Evolutionary conservation across 78 protist species (phyloP), one percentile per base, ranked within the genome.

Genomic region (Protostelium mycophagum): DNA sequence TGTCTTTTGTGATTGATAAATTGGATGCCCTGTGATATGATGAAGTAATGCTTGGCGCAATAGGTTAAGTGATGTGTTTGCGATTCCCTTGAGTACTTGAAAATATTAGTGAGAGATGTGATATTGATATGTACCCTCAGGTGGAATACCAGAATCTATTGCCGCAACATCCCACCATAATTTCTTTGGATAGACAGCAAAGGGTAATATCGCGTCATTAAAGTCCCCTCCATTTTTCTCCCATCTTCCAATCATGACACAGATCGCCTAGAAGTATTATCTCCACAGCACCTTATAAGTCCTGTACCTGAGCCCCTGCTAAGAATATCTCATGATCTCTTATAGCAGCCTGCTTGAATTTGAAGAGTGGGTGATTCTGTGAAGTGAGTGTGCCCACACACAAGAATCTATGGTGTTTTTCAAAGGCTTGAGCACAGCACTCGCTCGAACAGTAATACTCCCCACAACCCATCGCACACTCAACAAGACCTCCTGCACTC

Each of bases 241-340:
- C 73, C 73, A 51, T 51, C 73, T 51, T 51, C 73, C 73, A 16
- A 51, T 51, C 31, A 51, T 51, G 73, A 51, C 73, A 51, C 73
- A 51, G 73, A 51, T 51, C 31, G 73, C 73, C 73, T 51, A 51
- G 73, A 51, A 16, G 16, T 5, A 51, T 51, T 51, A 16, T 51
- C 73, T n/a, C n/a, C n/a, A n/a, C n/a, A n/a, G n/a, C n/a, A n/a
- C n/a, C n/a, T n/a, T n/a, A n/a, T n/a, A n/a, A n/a, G n/a, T n/a
- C n/a, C 5, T 88, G 88, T 1, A 90, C 91, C 34, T 91, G 94
- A 25, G 91, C 94, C 9, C 88, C 94, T 38, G 88, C 87, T 28
- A 91, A 88, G 85, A 91, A 91, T 28, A 91, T 38, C 63, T 91
- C 94, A n/a, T 91, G 88, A 28, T 85, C 87, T n/a, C 89, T 91